Conservation (phyloP, 305 asterid genomes). For the Fraxinus ornus region DNA sequence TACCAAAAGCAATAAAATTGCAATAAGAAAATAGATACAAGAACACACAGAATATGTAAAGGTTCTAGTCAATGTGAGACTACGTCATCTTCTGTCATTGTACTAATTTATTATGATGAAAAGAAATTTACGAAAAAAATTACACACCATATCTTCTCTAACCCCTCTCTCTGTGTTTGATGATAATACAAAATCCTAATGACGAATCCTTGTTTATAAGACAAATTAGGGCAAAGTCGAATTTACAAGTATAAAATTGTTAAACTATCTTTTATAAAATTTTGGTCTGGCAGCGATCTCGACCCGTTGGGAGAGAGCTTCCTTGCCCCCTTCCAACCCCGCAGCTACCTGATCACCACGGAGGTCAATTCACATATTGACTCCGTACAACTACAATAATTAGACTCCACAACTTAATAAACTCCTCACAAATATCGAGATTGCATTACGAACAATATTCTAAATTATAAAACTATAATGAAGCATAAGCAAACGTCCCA, state of each 20-base stretch:
- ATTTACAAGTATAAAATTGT: too few species aligned
- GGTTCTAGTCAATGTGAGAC: not conserved
- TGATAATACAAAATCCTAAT: not conserved
- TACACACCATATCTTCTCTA: not conserved
- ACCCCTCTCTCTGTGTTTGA: not conserved
- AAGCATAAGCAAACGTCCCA: not conserved
- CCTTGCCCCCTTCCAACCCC: not conserved
- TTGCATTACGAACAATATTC: not conserved
- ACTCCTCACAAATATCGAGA: not conserved
- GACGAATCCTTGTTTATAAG: not conserved
- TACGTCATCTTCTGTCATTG: too few species aligned
- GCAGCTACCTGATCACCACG: not conserved
- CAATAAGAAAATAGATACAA: not conserved
- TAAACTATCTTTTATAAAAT: not conserved
- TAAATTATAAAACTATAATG: not conserved
- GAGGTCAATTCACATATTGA: not conserved
- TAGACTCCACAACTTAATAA: too few species aligned
- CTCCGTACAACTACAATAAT: too few species aligned
- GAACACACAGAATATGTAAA: too few species aligned
- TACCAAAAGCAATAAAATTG: too few species aligned
- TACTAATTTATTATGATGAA: too few species aligned
- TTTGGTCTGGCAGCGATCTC: not conserved
- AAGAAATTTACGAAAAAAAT: not conserved
- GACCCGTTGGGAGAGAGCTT: not conserved
- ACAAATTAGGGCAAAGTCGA: not conserved